These are phyloP conservation scores for Wickerhamomyces xylosicus DNA, from an alignment of 805 yeast species.

Conservation along the genomic window DNA sequence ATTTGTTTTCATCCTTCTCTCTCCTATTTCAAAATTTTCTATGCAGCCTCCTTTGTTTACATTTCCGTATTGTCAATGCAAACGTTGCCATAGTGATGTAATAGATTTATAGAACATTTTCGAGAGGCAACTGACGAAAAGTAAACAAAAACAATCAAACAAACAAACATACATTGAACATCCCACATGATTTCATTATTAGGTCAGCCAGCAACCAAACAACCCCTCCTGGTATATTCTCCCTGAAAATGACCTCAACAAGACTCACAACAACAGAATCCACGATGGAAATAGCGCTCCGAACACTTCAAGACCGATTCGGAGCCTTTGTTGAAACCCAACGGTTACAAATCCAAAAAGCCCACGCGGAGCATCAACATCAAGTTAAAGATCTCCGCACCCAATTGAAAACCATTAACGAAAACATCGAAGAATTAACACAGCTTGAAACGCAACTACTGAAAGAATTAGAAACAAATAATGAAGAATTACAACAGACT, in stretches of 20 bases:
- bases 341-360: slow-evolving; percentile 21
- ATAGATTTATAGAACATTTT: too few species aligned
- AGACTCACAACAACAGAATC: neutral
- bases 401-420: neutral
- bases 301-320: neutral
- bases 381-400: slow-evolving; percentile 2
- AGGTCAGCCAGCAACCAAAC: too few species aligned
- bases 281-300: neutral
- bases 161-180: too few species aligned
- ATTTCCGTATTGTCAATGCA: too few species aligned
- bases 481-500: slow-evolving; percentile 21
- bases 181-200: too few species aligned
- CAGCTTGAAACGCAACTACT: slow-evolving; percentile 8
- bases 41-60: too few species aligned
- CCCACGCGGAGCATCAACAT: slow-evolving; percentile 22
- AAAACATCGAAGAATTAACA: neutral
- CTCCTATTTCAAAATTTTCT: too few species aligned
- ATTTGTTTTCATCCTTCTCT: neutral
- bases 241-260: too few species aligned
- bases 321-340: neutral
- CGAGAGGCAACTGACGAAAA: too few species aligned
- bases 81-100: too few species aligned
- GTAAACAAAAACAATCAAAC: too few species aligned
- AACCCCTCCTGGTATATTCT: too few species aligned
- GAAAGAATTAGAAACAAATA: slow-evolving; percentile 5